These are phyloP conservation scores for Orychophragmus violaceus DNA, from an alignment of 345 rosid genomes.

Conservation along the genomic window DNA sequence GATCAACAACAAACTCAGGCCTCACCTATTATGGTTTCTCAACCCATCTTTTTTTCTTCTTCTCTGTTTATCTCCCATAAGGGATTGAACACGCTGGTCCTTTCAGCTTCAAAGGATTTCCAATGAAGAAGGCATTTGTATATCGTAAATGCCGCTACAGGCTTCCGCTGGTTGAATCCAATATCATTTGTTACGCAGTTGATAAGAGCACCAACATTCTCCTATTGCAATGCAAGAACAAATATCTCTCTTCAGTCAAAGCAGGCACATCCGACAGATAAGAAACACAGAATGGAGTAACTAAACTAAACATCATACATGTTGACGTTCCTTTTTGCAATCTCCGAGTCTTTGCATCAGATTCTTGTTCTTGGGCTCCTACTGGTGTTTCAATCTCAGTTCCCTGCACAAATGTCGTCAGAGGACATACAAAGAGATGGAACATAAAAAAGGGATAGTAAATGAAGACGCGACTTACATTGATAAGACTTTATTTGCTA, in stretches of 20 bases:
- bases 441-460: neutral
- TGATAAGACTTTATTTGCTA: slow-evolving; percentile 40
- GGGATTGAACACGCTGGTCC: too few species aligned
- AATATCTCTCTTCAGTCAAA: neutral
- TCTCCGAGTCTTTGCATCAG: slow-evolving; percentile 64
- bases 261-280: too few species aligned
- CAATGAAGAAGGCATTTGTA: too few species aligned
- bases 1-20: too few species aligned
- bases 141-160: slow-evolving; percentile 85
- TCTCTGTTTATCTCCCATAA: too few species aligned
- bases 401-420: too few species aligned
- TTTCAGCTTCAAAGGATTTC: too few species aligned
- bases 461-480: slow-evolving; percentile 36
- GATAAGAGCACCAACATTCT: slow-evolving; percentile 77
- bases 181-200: slow-evolving; percentile 64
- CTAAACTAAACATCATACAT: slow-evolving; percentile 43
- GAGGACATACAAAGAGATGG: too few species aligned
- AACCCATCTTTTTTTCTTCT: too few species aligned
- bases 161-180: slow-evolving; percentile 85
- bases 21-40: too few species aligned
- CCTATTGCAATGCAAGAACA: slow-evolving; percentile 56
- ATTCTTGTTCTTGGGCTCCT: too few species aligned
- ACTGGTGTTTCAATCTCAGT: too few species aligned
- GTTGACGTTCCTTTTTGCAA: slow-evolving; percentile 63
- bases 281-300: slow-evolving; percentile 8